These are phyloP conservation scores for Ustilago lituana DNA, from an alignment of 1,284 basidiomycete genomes.

Conservation along the genomic window DNA sequence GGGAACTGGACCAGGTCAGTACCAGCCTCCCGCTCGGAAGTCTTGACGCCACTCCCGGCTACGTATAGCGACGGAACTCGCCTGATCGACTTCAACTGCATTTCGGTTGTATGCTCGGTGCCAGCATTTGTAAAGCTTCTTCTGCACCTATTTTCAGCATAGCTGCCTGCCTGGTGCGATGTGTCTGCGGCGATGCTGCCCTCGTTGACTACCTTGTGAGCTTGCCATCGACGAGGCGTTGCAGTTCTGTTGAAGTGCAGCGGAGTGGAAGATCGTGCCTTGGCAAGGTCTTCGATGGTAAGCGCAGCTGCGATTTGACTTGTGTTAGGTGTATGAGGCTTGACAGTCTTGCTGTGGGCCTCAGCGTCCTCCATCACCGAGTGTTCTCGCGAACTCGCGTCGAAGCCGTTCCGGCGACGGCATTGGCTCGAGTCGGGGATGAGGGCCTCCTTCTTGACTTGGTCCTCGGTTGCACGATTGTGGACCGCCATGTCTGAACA, in stretches of 20 bases:
- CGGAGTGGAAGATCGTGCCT: constrained; percentile 7
- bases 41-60: too few relatives aligned
- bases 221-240: constrained; percentile 1
- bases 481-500: too few relatives aligned
- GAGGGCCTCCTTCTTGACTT: too few relatives aligned
- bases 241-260: constrained; percentile 11
- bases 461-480: too few relatives aligned
- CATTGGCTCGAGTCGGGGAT: too few relatives aligned
- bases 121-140: neutral
- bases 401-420: constrained; percentile 6
- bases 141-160: neutral
- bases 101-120: neutral
- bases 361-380: neutral
- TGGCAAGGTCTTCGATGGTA: constrained; percentile 7
- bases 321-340: neutral
- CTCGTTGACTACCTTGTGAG: too few relatives aligned
- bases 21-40: too few relatives aligned
- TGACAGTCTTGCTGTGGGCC: neutral
- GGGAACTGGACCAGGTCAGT: constrained; percentile 1
- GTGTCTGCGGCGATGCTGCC: too few relatives aligned
- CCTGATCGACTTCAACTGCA: neutral
- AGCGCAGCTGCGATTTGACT: neutral
- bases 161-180: too few relatives aligned
- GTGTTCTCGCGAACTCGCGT: neutral
- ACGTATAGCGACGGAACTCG: constrained; percentile 1